phyloP scores from a whole-genome alignment of 2,329 filamentous ascomycete genomes.

The Microsporum audouinii region DNA sequence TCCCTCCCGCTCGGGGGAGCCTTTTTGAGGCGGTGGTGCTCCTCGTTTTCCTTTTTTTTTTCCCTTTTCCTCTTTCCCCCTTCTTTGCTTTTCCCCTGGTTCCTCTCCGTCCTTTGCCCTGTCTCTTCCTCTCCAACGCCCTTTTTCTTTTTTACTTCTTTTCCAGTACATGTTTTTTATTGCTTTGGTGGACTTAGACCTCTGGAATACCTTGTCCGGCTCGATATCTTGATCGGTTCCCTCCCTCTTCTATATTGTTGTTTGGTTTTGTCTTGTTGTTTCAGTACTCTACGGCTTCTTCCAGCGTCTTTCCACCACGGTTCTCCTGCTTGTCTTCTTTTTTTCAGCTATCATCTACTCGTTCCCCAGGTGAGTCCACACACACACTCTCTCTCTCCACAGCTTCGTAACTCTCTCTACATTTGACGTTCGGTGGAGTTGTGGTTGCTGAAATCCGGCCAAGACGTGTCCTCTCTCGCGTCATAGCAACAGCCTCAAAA shows the following conservation, averaged over 20 bases:
- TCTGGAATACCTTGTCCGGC: slow-evolving; percentile 15
- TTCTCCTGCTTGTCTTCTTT: neutral
- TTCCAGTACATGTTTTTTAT: slow-evolving; percentile 27
- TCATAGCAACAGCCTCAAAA: slow-evolving; percentile 4
- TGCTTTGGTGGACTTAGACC: slow-evolving; percentile 7
- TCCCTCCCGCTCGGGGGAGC: neutral
- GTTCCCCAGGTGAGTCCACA: neutral
- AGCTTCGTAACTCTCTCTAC: no score
- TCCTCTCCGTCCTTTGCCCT: slow-evolving; percentile 14
- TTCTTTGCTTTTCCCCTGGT: slow-evolving; percentile 23
- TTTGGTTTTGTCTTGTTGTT: slow-evolving; percentile 2
- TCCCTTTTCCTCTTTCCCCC: slow-evolving; percentile 17
- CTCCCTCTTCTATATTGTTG: neutral
- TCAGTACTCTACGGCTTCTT: slow-evolving; percentile 9
- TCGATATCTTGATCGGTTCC: slow-evolving; percentile 11
- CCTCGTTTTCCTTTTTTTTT: slow-evolving; percentile 21
- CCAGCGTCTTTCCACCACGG: slow-evolving; percentile 7
- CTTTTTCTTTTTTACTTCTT: slow-evolving; percentile 18
- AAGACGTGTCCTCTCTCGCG: slow-evolving; percentile 5
- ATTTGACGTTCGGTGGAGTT: no score
- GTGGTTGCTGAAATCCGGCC: neutral
- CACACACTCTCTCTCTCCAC: neutral
- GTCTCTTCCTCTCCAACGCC: slow-evolving; percentile 6
- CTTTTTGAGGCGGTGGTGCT: slow-evolving; percentile 6
- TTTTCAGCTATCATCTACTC: neutral